Base-by-base conservation (phyloP, 306 rosid genomes). In the Malus sylvestris region DNA sequence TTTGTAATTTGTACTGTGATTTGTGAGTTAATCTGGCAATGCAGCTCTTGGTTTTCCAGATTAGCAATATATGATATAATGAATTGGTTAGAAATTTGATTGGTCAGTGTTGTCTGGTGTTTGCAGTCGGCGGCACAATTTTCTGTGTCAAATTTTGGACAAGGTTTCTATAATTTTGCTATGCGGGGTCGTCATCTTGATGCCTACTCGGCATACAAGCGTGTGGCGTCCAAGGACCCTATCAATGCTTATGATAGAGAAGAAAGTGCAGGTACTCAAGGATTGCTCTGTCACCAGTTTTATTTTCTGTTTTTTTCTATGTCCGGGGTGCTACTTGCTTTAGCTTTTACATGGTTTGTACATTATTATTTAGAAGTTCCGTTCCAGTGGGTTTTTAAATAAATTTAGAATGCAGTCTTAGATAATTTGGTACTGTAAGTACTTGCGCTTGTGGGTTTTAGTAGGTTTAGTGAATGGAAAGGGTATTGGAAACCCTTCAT, bases 121-220 rank as follows among this genome's bases (percentile, higher is more conserved):
- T 68, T 75, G 84, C 74, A 85, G 82, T 40, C 68, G 42, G 80
- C 40, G 27, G 78, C 6, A 69, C 70, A 59, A 20, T 49, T 53
- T 62, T 53, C 67, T 59, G 20, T 80, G 77, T 75, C 62, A 12
- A 77, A 51, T 5, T 74, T 84, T 55, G 78, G 79, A 76, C 62
- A 86, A 70, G 87, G 78, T 51, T 68, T 85, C 23, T 33, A 62
- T 53, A 66, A 73, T 44, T 87, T 75, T 71, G 81, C 86, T 44
- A 90, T 92, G 97, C 81, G 97, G 63, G 96, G 96, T 73, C 81
- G 96, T 72, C 87, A 87, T 51, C 20, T 30, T 11, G 84, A 84
- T 49, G 58, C 67, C 32, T 51, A 60, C 66, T 66, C 72, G 38
- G 74, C 70, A 12, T 76, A 80, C 84, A 84, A 84, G 77, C 92